Evolutionary conservation across 2,329 filamentous ascomycete species (phyloP).

Genomic region (Aspergillus sp.): DNA sequence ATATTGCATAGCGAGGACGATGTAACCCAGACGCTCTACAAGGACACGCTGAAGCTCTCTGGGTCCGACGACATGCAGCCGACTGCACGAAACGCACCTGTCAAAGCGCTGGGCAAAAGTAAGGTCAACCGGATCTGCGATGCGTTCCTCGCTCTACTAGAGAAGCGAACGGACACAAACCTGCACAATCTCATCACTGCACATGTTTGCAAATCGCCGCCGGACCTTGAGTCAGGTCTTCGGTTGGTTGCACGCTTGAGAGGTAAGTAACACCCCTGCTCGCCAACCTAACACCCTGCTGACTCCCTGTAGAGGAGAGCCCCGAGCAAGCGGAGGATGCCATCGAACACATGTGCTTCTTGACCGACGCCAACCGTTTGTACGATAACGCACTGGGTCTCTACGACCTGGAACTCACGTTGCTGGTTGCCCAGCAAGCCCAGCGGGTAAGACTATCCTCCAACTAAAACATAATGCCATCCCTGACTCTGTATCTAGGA

Average conservation of each 20-base stretch:
- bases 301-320: conserved; percentile 51
- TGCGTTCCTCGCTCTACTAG: conserved; percentile 70
- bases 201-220: conserved; percentile 88
- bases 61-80: conserved; percentile 28
- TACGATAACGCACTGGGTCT: conserved; percentile 88
- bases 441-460: conserved; percentile 61
- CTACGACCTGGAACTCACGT: conserved; percentile 85
- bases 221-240: conserved; percentile 83
- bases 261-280: conserved; percentile 30
- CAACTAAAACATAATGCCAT: neutral
- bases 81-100: conserved; percentile 23
- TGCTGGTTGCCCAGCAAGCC: conserved; percentile 91
- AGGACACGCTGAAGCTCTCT: conserved; percentile 67
- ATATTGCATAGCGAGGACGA: conserved; percentile 68
- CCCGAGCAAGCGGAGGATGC: conserved; percentile 77
- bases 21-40: conserved; percentile 90
- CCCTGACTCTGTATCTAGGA: conserved; percentile 52
- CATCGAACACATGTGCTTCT: conserved; percentile 95
- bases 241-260: conserved; percentile 72
- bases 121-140: conserved; percentile 92
- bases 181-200: conserved; percentile 92
- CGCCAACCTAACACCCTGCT: conserved; percentile 10
- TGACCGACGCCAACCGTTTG: conserved; percentile 87
- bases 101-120: conserved; percentile 12
- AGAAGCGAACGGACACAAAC: conserved; percentile 60